Conservation (phyloP, 1,284 basidiomycete genomes). For the Cystobasidium sp. region DNA sequence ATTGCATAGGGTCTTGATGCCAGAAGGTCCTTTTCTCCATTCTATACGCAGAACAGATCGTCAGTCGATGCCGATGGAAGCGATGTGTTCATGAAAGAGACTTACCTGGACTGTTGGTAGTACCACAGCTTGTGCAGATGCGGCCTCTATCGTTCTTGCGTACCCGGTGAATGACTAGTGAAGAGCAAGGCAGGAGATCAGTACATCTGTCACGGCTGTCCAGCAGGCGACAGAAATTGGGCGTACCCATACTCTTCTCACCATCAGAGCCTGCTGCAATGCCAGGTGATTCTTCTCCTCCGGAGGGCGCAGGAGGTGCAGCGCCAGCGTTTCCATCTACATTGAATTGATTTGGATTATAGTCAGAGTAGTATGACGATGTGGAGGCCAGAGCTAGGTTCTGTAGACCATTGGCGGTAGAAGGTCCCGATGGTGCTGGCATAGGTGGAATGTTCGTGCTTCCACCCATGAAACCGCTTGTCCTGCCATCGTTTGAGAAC, state of each 20-base stretch:
- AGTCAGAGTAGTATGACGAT: conserved; percentile 40
- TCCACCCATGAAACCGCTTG: conserved; percentile 36
- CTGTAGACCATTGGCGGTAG: conserved; percentile 19
- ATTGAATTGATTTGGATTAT: conserved; percentile 28
- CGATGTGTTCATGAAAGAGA: too few species aligned
- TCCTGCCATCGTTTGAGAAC: conserved; percentile 29
- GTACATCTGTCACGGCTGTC: background rate
- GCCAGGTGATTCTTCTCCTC: conserved; percentile 9
- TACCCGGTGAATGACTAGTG: conserved; percentile 28
- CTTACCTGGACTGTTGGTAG: conserved; percentile 45
- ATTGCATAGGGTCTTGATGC: conserved; percentile 84
- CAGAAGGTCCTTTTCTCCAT: conserved; percentile 65
- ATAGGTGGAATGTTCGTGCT: conserved; percentile 42
- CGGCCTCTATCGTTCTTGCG: conserved; percentile 42
- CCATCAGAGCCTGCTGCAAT: background rate
- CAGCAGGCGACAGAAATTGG: background rate
- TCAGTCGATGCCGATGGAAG: background rate
- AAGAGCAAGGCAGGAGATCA: background rate
- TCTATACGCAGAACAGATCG: conserved; percentile 5
- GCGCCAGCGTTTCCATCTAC: conserved; percentile 1
- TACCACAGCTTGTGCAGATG: conserved; percentile 56
- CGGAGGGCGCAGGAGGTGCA: background rate
- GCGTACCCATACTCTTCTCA: conserved; percentile 14
- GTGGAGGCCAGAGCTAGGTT: conserved; percentile 39
- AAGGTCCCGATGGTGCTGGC: conserved; percentile 22